Evolutionary conservation across 129 eudicot genomes (phyloP), one percentile per base, ranked within the genome.

Genomic region (Centrapalus pauciflorus): DNA sequence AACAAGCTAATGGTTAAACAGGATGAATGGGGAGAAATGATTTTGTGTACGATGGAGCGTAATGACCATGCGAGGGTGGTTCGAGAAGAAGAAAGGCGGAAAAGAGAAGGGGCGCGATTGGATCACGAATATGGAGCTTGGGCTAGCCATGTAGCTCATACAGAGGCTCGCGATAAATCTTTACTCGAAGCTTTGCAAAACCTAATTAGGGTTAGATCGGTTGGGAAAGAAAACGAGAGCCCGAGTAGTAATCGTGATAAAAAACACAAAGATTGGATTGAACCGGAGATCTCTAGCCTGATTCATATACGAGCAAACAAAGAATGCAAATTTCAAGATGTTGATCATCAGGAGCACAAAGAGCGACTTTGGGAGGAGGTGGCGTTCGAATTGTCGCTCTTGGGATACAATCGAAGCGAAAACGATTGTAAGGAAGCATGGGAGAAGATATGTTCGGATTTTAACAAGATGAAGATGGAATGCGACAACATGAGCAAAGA

Each of bases 41-140:
- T 94, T 72, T 66, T 94, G 97, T 76, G 68, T 55, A 79, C 88
- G 2, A 80, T 94, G 5, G 99, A 94, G 59, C 58, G 55, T 3
- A 86, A 83, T 57, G 99, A 94, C 49, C 79, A 73, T 41, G 95
- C 89, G 64, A 82, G 99, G 81, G 54, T 79, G 66, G 12, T 58
- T 20, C 57, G 88, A 11, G 97, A 94, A 54, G 95, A 94, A n/a
- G 90, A 84, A 57, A 86, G 99, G 96, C 76, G 95, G 83, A 89
- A 79, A 58, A 86, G 79, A 52, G 99, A 86, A 51, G 80, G 50
- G 12, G 91, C 62, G 3, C 75, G 98, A 50, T 67, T 82, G 2
- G 90, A 86, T 11, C 74, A 75, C 25, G 98, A 88, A 63, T 85
- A 86, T 46, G 81, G 71, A 69, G 77, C 88, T 28, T 93, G 98